A percentile compares a stretch with the other conserved stretches of the same genome.
These are phyloP conservation scores for Phyllosticta citribraziliensis DNA, from an alignment of 2,329 filamentous ascomycete genomes.

Conservation along the genomic window DNA sequence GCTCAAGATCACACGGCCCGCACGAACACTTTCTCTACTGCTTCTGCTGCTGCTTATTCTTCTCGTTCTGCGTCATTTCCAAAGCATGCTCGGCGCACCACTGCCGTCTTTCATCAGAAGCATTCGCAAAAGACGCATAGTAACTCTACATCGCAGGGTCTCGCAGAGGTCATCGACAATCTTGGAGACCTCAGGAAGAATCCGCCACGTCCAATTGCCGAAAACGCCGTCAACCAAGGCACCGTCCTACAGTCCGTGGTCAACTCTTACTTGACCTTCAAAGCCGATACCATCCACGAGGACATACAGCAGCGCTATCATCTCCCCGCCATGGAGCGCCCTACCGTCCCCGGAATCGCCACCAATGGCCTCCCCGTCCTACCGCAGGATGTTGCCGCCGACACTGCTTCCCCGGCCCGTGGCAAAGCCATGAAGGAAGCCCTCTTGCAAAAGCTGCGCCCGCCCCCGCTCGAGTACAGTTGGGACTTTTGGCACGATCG, in stretches of 20 bases:
- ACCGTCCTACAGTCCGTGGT: slow-evolving; percentile 13
- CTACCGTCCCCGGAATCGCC: slow-evolving; percentile 21
- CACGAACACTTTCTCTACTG: not conserved
- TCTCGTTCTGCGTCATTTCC: not conserved
- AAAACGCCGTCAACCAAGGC: not conserved
- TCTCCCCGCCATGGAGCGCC: slow-evolving; percentile 13
- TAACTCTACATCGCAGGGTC: not conserved
- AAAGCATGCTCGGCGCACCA: not conserved
- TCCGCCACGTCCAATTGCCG: not conserved
- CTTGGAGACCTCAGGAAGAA: not conserved
- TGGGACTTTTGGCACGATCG: slow-evolving; percentile 46
- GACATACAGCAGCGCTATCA: slow-evolving; percentile 7
- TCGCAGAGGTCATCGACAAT: not conserved
- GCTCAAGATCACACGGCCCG: not conserved
- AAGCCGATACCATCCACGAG: not conserved
- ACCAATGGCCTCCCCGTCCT: slow-evolving; percentile 46
- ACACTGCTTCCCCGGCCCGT: slow-evolving; percentile 60
- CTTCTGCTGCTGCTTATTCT: not conserved
- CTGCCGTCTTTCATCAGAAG: not conserved
- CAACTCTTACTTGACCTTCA: slow-evolving; percentile 8
- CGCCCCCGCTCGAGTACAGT: slow-evolving; percentile 41
- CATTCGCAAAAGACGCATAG: not conserved
- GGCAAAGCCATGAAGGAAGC: slow-evolving; percentile 60
- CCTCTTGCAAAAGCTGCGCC: slow-evolving; percentile 36
- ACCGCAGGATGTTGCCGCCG: slow-evolving; percentile 49